Base-by-base conservation (phyloP, 768 basidiomycete genomes). In the Tylopilus rubrobrunneus region DNA sequence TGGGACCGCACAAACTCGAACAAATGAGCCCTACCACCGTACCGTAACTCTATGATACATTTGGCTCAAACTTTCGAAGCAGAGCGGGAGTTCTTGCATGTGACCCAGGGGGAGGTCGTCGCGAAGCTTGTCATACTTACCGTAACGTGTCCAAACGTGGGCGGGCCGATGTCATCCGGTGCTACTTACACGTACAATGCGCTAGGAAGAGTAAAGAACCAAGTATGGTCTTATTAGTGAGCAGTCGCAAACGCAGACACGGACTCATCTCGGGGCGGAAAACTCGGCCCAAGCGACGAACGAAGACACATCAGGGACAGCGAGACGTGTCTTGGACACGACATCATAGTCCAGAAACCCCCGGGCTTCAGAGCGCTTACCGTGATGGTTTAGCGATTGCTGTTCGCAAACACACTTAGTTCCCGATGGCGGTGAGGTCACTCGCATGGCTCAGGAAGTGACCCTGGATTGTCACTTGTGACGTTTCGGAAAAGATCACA, bases 391-490 rank as follows among this genome's bases (percentile, higher is more conserved):
- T 21, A 48, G 36, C 34, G 45, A 12, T 25, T 25, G 4, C 31
- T 42, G 11, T 2, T 7, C 48, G 12, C 36, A 42, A 8, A 17
- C 19, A 17, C 19, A 19, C 19, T 9, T 42, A 42, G 34, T 27
- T 15, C 31, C 43, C 23, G 51, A 45, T 19, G 7, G 31, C 28
- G 23, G 33, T 27, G 33, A 50, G 39, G 34, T 34, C 25, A n/a
- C 37, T 51, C 54, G 52, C 48, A 57, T 50, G 45, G 49, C 11
- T 21, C 14, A 23, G 31, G 45, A 29, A 7, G 14, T n/a, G 52
- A 9, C 34, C 49, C 48, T 41, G 12, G 46, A 33, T n/a, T 42
- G 21, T 19, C 43, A 43, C n/a, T n/a, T 15, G 52, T 61, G 50
- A 53, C 50, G 55, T 57, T 37, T 51, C n/a, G 2, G 39, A 39